A percentile compares a stretch with the other conserved stretches of the same genome.
These are phyloP conservation scores for Dryadomyces quercivorus DNA, from an alignment of 2,329 filamentous ascomycete species.

Conservation along the genomic window DNA sequence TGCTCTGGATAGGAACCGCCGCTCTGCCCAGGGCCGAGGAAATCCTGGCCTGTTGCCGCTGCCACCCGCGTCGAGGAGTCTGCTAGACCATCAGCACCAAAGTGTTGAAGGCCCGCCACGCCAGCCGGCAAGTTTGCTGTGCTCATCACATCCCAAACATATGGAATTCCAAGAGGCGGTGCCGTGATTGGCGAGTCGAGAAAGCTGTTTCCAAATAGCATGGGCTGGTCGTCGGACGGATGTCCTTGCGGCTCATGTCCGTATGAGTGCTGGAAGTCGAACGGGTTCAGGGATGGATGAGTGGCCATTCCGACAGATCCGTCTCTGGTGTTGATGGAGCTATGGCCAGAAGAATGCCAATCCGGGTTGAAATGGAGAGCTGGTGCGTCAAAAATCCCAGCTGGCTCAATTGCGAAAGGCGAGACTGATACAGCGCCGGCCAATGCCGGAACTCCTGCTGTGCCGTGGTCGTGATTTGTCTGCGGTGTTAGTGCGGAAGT, in stretches of 20 bases:
- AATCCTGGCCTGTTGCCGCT: not conserved
- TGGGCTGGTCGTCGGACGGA: not conserved
- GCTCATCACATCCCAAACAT: not conserved
- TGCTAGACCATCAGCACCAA: not conserved
- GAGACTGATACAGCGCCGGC: not conserved
- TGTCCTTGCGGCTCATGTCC: not conserved
- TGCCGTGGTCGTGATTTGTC: too few relatives aligned
- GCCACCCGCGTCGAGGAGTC: not conserved
- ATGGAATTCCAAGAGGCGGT: not conserved
- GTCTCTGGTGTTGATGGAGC: not conserved
- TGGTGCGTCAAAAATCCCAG: not conserved
- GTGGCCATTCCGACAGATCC: not conserved
- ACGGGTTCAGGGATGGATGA: constrained; percentile 1
- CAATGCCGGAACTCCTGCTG: not conserved
- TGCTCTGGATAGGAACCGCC: not conserved
- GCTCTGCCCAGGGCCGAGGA: not conserved
- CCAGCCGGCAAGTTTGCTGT: not conserved
- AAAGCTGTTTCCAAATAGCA: constrained; percentile 1
- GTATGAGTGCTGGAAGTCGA: constrained; percentile 1
- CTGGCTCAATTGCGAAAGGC: not conserved
- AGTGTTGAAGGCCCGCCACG: not conserved
- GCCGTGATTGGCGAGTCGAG: not conserved
- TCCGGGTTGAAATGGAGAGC: not conserved
- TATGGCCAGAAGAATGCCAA: not conserved
- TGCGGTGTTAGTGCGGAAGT: not conserved